Percentiles rank a stretch among this genome's conserved stretches.
These are phyloP conservation scores for Plasmodium vivax DNA, from an alignment of 169 alveolate genomes.

Conservation along the genomic window DNA sequence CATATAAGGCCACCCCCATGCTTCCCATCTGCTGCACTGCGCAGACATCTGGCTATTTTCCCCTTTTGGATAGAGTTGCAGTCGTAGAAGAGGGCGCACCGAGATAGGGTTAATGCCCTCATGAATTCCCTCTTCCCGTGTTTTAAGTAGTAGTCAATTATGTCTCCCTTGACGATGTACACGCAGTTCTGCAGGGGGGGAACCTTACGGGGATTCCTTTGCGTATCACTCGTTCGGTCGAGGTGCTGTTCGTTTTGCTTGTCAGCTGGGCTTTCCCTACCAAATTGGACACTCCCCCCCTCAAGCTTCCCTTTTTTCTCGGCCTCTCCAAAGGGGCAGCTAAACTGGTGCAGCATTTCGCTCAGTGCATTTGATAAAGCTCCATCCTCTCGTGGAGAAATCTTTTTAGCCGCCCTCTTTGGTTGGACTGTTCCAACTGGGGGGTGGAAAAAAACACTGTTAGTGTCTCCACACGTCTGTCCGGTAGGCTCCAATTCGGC, in stretches of 20 bases:
- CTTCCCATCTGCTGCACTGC: neutral
- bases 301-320: neutral
- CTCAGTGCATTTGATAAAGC: neutral
- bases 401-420: neutral
- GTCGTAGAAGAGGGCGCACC: conserved; percentile 11
- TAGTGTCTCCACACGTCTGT: neutral
- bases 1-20: neutral
- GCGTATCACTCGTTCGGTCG: neutral
- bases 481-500: neutral
- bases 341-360: neutral
- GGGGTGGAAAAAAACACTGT: neutral
- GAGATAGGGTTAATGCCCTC: neutral
- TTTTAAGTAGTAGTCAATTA: conserved; percentile 20
- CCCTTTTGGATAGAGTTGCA: conserved; percentile 42
- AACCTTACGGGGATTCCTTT: neutral
- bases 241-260: neutral
- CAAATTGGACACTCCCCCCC: neutral
- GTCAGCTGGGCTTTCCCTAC: neutral
- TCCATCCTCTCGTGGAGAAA: neutral
- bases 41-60: neutral
- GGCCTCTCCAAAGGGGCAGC: neutral
- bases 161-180: conserved; percentile 32
- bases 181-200: neutral
- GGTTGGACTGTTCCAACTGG: neutral
- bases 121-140: conserved; percentile 1